Base-by-base conservation (phyloP, 2,329 filamentous ascomycete genomes). In the Fusarium drepaniforme region DNA sequence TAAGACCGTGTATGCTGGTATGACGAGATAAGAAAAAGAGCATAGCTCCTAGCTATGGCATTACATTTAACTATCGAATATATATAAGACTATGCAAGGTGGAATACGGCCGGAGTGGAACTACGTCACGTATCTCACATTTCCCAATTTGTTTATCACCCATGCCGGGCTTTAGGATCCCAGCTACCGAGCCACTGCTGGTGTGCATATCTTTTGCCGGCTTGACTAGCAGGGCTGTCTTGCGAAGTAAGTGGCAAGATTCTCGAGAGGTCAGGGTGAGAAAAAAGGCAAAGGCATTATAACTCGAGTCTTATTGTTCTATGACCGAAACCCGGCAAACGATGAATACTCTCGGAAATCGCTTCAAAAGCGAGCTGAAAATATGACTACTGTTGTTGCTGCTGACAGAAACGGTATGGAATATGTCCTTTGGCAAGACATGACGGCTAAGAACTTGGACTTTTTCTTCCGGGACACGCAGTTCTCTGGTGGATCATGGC, bases 1-100 rank as follows among this genome's bases (percentile, higher is more conserved):
- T 38, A 61, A 61, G 38, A 61, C 58, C 21, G 58, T 61, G 15
- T 38, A 61, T 61, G 58, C 58, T 30, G 58, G 58, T 23, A 61
- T 61, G 25, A 44, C 58, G 12, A 61, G 23, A 30, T 13, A 44
- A 30, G 58, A 38, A 44, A 61, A 44, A 30, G 23, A 44, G 37
- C 21, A 61, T 21, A 38, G 58, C 38, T 61, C 58, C 11, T 30
- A 23, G 38, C 16, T 61, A n/a, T 25, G 23, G 28, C 18, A 15
- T 5, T 61, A 61, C 38, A 61, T 46, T 21, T 25, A 61, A 30
- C 25, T 49, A 11, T 49, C 13, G 5, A 49, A 18, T 49, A 23
- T 12, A 12, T 1, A 49, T 15, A 49, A 25, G 38, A 35, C 38
- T 1, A 21, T 44, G 38, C 37, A 23, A 44, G 58, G 58, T 28